Base-by-base conservation (phyloP, 2,329 filamentous ascomycete species). In the Aspergillus sp. region DNA sequence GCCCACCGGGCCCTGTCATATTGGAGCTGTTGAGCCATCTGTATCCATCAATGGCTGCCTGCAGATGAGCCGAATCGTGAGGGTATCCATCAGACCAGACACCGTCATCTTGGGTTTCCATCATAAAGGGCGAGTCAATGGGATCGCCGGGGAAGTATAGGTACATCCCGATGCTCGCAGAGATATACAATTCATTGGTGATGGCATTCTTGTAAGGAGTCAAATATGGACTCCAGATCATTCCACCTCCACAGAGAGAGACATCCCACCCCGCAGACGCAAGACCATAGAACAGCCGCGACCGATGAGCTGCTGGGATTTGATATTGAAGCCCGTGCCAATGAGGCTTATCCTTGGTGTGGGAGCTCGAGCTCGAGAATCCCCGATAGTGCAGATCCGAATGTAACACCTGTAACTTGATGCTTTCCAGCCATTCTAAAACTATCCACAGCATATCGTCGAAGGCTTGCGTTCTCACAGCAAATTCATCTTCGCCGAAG, bases 391-490 rank as follows among this genome's bases (percentile, higher is more conserved):
- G 87, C 18, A 86, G 72, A 2, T 80, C 76, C 2, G 85, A 86
- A 71, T 96, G 91, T n/a, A 83, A 78, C 32, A 86, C 79, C 54
- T 94, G 85, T 70, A 96, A 92, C 65, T 90, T 87, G 63, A 92
- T 84, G 52, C 85, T 86, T 71, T 96, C 91, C 55, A 97, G 79
- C 93, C 94, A 97, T 63, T 90, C 91, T 42, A 98, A 82, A 2
- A 96, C 92, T 1, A 97, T 92, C 94, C 94, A 98, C 2, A 96
- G 84, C 79, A 96, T 96, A 73, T 98, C 94, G 71, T 97, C 94
- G 72, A 89, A 96, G 0, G 94, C 94, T 80, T 95, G 81, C 58
- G 87, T 85, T 49, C 91, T 84, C 53, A 97, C 83, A 29, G 84
- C 82, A 63, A 92, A 87, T 4, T 87, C 84, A 73, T 96, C 87